Conservation (phyloP, 1,284 basidiomycete species). For the Cutaneotrichosporon sp. region DNA sequence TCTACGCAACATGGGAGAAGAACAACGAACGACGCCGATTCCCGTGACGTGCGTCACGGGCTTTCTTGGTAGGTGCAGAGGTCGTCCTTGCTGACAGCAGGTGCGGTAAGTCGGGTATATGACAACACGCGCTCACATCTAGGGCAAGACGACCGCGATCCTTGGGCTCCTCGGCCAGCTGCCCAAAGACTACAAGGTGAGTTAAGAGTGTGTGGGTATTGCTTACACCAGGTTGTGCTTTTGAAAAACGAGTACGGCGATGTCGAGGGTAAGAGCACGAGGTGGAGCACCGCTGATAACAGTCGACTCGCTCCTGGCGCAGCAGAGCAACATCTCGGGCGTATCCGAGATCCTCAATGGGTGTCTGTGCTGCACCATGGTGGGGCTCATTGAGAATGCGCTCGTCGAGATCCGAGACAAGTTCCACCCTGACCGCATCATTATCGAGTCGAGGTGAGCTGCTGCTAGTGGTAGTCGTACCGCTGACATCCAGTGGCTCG, state of each 20-base stretch:
- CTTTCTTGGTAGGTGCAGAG: slow-evolving; percentile 49
- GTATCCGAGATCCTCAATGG: slow-evolving; percentile 89
- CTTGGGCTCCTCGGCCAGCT: slow-evolving; percentile 72
- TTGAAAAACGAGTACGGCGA: slow-evolving; percentile 58
- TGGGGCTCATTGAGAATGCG: slow-evolving; percentile 85
- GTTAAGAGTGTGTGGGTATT: not conserved
- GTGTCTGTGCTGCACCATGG: slow-evolving; percentile 88
- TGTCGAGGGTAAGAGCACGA: slow-evolving; percentile 37
- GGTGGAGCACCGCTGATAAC: not conserved
- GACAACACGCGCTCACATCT: slow-evolving; percentile 4
- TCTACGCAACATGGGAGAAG: slow-evolving; percentile 6
- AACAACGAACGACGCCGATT: slow-evolving; percentile 47
- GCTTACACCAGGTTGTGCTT: slow-evolving; percentile 59
- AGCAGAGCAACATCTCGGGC: slow-evolving; percentile 70
- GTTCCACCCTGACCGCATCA: slow-evolving; percentile 75
- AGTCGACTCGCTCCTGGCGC: slow-evolving; percentile 83
- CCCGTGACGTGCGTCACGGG: slow-evolving; percentile 82
- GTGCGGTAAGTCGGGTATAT: slow-evolving; percentile 25
- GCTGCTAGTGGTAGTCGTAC: not conserved
- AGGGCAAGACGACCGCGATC: slow-evolving; percentile 59
- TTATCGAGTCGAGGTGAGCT: slow-evolving; percentile 85
- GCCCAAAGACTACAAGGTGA: slow-evolving; percentile 62
- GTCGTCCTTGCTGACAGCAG: not conserved
- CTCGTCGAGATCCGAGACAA: slow-evolving; percentile 81
- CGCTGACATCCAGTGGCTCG: slow-evolving; percentile 58